phyloP scores from a whole-genome alignment of 2,329 filamentous ascomycete species.

The Exophiala oligosperma region DNA sequence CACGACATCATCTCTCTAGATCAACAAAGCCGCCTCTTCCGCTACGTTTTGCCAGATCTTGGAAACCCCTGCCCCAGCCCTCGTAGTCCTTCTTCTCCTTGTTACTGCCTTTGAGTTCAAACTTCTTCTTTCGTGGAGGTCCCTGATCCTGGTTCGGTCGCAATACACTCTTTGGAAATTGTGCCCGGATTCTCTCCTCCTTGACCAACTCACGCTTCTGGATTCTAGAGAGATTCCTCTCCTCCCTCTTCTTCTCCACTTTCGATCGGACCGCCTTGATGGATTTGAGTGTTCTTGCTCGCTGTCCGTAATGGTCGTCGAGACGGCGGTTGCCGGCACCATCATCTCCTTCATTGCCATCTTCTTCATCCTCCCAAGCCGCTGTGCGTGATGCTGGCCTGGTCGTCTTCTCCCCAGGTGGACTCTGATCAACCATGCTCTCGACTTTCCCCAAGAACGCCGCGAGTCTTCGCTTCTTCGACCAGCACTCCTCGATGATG shows the following conservation, averaged over 20 bases:
- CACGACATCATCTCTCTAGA: neutral
- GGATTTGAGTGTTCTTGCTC: slow-evolving; percentile 6
- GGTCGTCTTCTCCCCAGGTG: neutral
- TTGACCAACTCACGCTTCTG: slow-evolving; percentile 20
- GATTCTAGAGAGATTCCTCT: slow-evolving; percentile 14
- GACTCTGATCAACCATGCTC: slow-evolving; percentile 3
- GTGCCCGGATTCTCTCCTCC: slow-evolving; percentile 15
- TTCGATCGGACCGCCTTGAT: neutral
- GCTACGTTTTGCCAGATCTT: slow-evolving; percentile 1
- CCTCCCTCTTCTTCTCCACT: slow-evolving; percentile 5
- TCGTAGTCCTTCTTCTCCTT: neutral
- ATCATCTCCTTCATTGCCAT: neutral
- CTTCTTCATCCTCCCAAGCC: neutral
- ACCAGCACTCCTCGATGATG: slow-evolving; percentile 16
- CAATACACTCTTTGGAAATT: slow-evolving; percentile 19
- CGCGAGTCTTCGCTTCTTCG: slow-evolving; percentile 18
- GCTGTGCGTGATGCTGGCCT: neutral
- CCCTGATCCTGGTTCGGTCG: neutral
- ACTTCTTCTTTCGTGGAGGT: neutral
- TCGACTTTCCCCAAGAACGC: slow-evolving; percentile 16
- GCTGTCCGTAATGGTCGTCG: neutral
- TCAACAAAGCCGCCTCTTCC: slow-evolving; percentile 3
- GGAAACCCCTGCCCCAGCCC: slow-evolving; percentile 19
- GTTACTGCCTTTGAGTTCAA: neutral
- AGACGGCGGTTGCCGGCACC: neutral